Percentiles rank a stretch among this genome's conserved stretches.
These are phyloP conservation scores for Clausena lansium DNA, from an alignment of 345 rosid genomes.

Conservation along the genomic window DNA sequence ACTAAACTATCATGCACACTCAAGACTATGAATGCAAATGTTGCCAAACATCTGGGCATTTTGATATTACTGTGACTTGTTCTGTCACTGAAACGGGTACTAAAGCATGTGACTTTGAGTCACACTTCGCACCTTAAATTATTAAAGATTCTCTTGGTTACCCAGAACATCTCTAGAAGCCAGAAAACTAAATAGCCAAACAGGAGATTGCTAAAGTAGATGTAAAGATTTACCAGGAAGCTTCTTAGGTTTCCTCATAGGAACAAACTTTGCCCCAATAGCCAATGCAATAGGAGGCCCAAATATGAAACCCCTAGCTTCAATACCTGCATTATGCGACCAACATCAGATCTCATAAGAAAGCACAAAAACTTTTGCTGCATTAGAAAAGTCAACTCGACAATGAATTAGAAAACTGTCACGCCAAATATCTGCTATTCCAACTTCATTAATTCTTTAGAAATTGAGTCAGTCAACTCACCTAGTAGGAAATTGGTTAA, in stretches of 20 bases:
- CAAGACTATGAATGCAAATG: background rate
- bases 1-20: background rate
- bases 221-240: slow-evolving; percentile 60
- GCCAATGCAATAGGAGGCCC: slow-evolving; percentile 99
- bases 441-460: background rate
- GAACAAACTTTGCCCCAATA: slow-evolving; percentile 98
- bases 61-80: background rate
- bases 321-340: slow-evolving; percentile 57
- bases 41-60: background rate
- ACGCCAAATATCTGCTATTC: background rate
- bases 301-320: slow-evolving; percentile 97
- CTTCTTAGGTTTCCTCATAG: slow-evolving; percentile 96
- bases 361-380: background rate
- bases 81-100: background rate
- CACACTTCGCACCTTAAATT: background rate
- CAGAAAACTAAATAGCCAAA: background rate
- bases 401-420: background rate
- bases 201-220: background rate
- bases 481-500: background rate
- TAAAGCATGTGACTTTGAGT: background rate
- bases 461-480: background rate
- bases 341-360: background rate
- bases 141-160: background rate
- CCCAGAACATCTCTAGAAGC: background rate
- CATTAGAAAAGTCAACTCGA: background rate